These are phyloP conservation scores for Globisporangium takayamanum DNA, from an alignment of 352 stramenopile species.

Conservation along the genomic window DNA sequence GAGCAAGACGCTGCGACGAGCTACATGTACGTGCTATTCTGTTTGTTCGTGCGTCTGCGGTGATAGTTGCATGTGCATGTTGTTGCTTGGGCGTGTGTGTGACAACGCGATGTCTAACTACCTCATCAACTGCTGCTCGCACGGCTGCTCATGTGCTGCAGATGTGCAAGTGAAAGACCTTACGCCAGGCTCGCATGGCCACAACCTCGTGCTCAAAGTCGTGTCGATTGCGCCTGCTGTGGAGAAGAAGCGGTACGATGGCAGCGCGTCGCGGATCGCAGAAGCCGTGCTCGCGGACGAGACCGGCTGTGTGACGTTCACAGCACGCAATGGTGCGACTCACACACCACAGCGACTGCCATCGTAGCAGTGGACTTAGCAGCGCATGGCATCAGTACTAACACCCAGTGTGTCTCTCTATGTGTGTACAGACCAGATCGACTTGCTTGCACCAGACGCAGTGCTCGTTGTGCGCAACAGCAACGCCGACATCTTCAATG, in stretches of 20 bases:
- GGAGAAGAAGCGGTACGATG: conserved; percentile 74
- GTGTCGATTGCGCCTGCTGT: conserved; percentile 46
- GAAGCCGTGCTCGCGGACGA: conserved; percentile 77
- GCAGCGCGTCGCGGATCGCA: conserved; percentile 54
- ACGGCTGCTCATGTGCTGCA: conserved; percentile 16
- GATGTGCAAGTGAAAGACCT: conserved; percentile 79
- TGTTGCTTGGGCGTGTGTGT: no score
- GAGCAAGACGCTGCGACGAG: conserved; percentile 31
- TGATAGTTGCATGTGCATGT: neutral
- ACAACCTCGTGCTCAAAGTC: conserved; percentile 77
- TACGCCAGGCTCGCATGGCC: conserved; percentile 59
- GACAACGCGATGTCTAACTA: neutral
- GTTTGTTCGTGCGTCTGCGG: neutral
- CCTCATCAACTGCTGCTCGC: neutral
- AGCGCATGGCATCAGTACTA: neutral
- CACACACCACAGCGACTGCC: neutral
- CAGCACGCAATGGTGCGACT: conserved; percentile 59
- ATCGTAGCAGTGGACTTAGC: no score
- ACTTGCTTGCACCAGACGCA: conserved; percentile 41
- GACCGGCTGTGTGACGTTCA: conserved; percentile 78
- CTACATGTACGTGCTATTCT: conserved; percentile 24
- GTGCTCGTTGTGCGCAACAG: conserved; percentile 77
- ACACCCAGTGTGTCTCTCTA: neutral
- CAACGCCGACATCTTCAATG: conserved; percentile 80
- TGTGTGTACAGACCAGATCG: conserved; percentile 58